phyloP scores from a whole-genome alignment of 23 red algal species.

The Cyanidium caldarium region DNA sequence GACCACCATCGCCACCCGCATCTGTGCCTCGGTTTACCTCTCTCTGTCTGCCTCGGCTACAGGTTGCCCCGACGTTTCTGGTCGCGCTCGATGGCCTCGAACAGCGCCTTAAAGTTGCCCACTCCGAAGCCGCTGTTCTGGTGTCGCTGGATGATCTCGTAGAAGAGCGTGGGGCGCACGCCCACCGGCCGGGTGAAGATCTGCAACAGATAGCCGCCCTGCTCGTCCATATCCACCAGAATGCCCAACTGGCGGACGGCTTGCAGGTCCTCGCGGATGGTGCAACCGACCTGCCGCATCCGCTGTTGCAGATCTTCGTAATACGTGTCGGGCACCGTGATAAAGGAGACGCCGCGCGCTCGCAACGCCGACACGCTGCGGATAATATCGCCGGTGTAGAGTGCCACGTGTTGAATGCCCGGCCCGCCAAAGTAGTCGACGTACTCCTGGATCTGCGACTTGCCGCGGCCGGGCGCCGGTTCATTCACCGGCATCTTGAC shows the following conservation, averaged over 20 bases:
- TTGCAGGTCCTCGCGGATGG: constrained; percentile 42
- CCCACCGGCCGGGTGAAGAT: constrained; percentile 80
- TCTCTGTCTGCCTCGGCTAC: neutral
- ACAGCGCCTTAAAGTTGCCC: constrained; percentile 91
- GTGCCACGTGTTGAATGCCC: constrained; percentile 90
- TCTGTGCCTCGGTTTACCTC: too few relatives aligned
- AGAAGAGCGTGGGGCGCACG: constrained; percentile 79
- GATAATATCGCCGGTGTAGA: constrained; percentile 60
- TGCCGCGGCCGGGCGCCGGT: constrained; percentile 37
- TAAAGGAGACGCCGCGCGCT: constrained; percentile 67
- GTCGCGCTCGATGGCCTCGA: constrained; percentile 88
- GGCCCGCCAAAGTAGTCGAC: constrained; percentile 93
- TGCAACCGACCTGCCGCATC: constrained; percentile 1
- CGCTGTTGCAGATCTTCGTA: constrained; percentile 50
- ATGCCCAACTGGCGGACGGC: constrained; percentile 47
- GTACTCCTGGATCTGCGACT: constrained; percentile 87
- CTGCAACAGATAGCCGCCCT: constrained; percentile 72
- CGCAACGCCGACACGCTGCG: constrained; percentile 35
- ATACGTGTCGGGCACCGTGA: constrained; percentile 59
- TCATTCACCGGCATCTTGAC: constrained; percentile 98
- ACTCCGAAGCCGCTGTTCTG: constrained; percentile 78
- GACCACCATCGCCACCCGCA: too few relatives aligned
- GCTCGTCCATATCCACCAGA: constrained; percentile 85
- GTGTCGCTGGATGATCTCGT: constrained; percentile 88
- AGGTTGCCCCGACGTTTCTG: constrained; percentile 80